Evolutionary conservation across 495 filamentous ascomycete genomes (phyloP).

Genomic region (Cudoniella acicularis): DNA sequence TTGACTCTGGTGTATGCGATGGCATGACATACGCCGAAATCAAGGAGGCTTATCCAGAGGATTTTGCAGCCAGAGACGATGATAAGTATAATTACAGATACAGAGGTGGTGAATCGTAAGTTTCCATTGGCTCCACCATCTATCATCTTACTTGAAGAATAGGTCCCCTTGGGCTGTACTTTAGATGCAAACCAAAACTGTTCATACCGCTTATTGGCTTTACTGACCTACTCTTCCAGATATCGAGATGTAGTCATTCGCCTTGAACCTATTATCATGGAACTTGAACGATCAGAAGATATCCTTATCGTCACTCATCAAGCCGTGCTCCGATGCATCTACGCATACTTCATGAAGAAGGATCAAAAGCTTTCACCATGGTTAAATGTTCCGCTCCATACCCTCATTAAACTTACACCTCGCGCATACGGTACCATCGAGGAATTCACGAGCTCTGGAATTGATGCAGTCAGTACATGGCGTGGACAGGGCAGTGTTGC

Average conservation of each 20-base stretch:
- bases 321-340: constrained; percentile 93
- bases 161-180: no score
- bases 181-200: no score
- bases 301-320: constrained; percentile 98
- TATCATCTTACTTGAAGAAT: no score
- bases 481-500: constrained; percentile 86
- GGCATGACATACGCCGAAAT: constrained; percentile 93
- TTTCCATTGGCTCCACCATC: no score
- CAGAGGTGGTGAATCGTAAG: constrained; percentile 78
- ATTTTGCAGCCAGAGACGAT: constrained; percentile 90
- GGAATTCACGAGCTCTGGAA: constrained; percentile 75
- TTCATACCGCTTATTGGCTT: not conserved
- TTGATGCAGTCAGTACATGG: constrained; percentile 93
- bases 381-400: constrained; percentile 94
- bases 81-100: constrained; percentile 99
- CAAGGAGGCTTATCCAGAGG: constrained; percentile 82
- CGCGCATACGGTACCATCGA: constrained; percentile 91
- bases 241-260: constrained; percentile 98
- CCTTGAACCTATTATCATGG: constrained; percentile 99
- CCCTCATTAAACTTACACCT: constrained; percentile 92
- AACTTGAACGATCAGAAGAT: constrained; percentile 90
- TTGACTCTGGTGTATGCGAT: constrained; percentile 95
- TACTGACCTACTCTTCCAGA: constrained; percentile 4
- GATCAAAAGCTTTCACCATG: constrained; percentile 91
- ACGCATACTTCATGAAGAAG: constrained; percentile 97